Percentiles rank a stretch among this genome's conserved stretches.
phyloP scores from a whole-genome alignment of 495 filamentous ascomycete species.

The Podospora appendiculata region DNA sequence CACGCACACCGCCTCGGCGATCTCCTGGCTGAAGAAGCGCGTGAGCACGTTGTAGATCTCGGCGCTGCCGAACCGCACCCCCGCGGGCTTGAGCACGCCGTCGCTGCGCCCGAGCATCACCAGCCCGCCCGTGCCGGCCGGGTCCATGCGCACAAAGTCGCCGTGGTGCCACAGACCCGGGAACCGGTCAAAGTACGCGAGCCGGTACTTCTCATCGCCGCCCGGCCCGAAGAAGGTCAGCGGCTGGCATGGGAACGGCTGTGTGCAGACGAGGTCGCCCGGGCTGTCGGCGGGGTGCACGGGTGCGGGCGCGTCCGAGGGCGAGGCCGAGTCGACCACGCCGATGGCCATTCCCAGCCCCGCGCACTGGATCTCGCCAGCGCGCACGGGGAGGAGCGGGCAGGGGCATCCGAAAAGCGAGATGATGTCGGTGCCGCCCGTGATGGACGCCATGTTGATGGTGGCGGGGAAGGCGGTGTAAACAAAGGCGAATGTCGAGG shows the following conservation, averaged over 20 bases:
- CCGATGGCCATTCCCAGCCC: conserved; percentile 87
- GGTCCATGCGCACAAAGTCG: conserved; percentile 78
- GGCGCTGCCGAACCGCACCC: conserved; percentile 69
- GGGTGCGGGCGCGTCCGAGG: conserved; percentile 21
- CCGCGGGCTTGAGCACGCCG: conserved; percentile 70
- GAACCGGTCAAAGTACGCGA: conserved; percentile 84
- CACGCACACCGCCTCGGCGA: conserved; percentile 81
- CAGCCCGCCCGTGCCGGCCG: conserved; percentile 59
- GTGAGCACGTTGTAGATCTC: conserved; percentile 93
- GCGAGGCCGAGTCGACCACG: conserved; percentile 59
- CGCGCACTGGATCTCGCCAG: conserved; percentile 83
- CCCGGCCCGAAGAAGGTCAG: conserved; percentile 73
- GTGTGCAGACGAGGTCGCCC: conserved; percentile 85
- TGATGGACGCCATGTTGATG: conserved; percentile 78
- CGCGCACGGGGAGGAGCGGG: conserved; percentile 76
- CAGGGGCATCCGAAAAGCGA: conserved; percentile 86
- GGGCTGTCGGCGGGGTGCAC: conserved; percentile 51
- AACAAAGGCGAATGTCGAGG: conserved; percentile 86
- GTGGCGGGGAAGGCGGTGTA: conserved; percentile 68
- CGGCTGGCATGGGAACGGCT: conserved; percentile 85
- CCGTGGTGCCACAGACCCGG: conserved; percentile 82
- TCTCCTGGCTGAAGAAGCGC: conserved; percentile 64
- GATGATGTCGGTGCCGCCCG: conserved; percentile 88
- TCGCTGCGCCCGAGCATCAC: conserved; percentile 77
- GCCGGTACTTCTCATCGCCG: conserved; percentile 67